Base-by-base conservation (phyloP, 2,329 filamentous ascomycete genomes). In the Microsporum ferrugineum region DNA sequence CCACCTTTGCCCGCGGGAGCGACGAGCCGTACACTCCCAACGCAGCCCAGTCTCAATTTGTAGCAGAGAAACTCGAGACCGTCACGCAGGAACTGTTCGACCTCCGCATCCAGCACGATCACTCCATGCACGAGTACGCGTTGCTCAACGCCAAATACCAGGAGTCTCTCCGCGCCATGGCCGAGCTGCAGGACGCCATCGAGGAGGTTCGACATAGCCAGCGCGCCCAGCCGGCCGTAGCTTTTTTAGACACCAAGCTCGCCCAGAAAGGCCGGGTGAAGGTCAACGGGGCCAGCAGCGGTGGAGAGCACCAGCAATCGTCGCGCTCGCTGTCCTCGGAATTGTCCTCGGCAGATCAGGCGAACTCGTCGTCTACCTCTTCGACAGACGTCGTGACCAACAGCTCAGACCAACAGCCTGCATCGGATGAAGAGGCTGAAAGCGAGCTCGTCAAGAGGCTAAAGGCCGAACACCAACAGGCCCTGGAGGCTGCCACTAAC, bases 261-360 rank as follows among this genome's bases (percentile, higher is more conserved):
- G 91, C 94, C 86, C 86, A 94, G 83, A 90, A 85, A 6, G 45
- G 45, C 23, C 27, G 64, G 86, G 91, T 71, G 79, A 85, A 84
- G 76, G 84, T 85, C 70, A 87, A 83, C 76, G 87, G 85, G 71
- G 72, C n/a, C 49, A 49, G 23, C 17, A 91, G 86, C 77, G 82
- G 85, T 78, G 80, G 78, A 80, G 77, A 78, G 74, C 84, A 84
- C 76, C 81, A 79, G 71, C 89, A 88, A 75, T 91, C 88, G 70
- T 91, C 90, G 78, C 90, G 87, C 74, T 96, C 91, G 70, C 87
- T 96, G 68, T 96, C 90, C 66, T 94, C 90, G 77, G 94, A 97
- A 77, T 83, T 96, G 73, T 95, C 89, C 70, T 95, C 88, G 73
- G 89, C 84, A 79, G 84, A 88, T 82, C 51, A 55, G 33, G 51